phyloP scores from a whole-genome alignment of 192 early-diverging fungal genomes.

The Blastocladiella britannica region DNA sequence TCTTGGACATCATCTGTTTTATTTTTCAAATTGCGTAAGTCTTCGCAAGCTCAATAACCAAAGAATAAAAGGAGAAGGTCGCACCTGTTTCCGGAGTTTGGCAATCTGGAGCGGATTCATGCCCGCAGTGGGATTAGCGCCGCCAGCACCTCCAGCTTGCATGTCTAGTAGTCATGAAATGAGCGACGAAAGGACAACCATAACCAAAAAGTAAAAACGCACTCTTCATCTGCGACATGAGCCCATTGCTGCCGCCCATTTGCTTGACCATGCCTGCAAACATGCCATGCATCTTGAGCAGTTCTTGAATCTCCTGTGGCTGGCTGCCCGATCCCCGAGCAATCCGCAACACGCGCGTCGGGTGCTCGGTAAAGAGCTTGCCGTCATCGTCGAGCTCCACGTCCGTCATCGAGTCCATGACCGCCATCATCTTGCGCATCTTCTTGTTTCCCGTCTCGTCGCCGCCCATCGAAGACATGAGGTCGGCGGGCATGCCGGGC shows the following conservation, averaged over 20 bases:
- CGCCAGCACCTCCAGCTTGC: slow-evolving; percentile 20
- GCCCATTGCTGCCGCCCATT: slow-evolving; percentile 76
- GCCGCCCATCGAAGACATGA: slow-evolving; percentile 19
- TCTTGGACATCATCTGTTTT: slow-evolving; percentile 40
- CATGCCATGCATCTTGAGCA: slow-evolving; percentile 51
- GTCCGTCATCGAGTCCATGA: slow-evolving; percentile 94
- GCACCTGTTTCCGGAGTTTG: too few relatives aligned
- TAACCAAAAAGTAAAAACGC: slow-evolving; percentile 10
- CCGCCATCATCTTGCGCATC: slow-evolving; percentile 59
- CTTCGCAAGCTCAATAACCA: not conserved
- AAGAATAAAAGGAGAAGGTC: slow-evolving; percentile 1
- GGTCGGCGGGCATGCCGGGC: slow-evolving; percentile 28
- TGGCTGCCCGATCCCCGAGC: slow-evolving; percentile 69
- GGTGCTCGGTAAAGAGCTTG: slow-evolving; percentile 54
- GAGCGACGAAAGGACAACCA: slow-evolving; percentile 7
- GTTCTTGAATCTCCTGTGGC: slow-evolving; percentile 59
- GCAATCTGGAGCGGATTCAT: slow-evolving; percentile 32
- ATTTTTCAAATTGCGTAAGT: too few relatives aligned
- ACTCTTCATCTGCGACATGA: slow-evolving; percentile 39
- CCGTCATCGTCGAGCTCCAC: slow-evolving; percentile 70
- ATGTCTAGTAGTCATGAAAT: slow-evolving; percentile 27
- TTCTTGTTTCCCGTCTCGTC: slow-evolving; percentile 32
- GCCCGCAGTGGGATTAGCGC: slow-evolving; percentile 9
- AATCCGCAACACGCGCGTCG: slow-evolving; percentile 48
- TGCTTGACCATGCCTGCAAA: slow-evolving; percentile 77